Base-by-base conservation (phyloP, 169 alveolate species). In the Perkinsus chesapeaki region DNA sequence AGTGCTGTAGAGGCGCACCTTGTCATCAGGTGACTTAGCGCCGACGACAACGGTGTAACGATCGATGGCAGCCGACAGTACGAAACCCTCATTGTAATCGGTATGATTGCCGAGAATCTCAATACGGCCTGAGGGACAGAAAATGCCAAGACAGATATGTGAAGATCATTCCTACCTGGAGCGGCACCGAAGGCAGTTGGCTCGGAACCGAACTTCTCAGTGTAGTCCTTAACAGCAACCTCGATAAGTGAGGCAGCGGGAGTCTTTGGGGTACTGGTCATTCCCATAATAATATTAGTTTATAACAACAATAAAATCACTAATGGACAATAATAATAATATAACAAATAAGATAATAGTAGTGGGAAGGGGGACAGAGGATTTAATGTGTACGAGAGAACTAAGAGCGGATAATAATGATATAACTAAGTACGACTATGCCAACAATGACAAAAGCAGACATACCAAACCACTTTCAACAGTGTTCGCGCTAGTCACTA, bases 51-150 rank as follows among this genome's bases (percentile, higher is more conserved):
- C 82, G 3, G 82, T 60, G 31, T 60, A 60, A 60, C 82, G 82
- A 60, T 60, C 82, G 23, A 91, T 39, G 38, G 73, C 92, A 38
- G 92, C 92, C 39, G 92, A 91, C 7, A 91, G 39, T n/a, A 91
- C 92, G n/a, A 91, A 91, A 27, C 92, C 92, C 38, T 91, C 92
- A 38, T 91, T 91, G n/a, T 91, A 91, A 72, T 91, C 92, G 73
- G 92, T 91, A 36, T 91, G 92, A 72, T 91, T 91, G 7, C 92
- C 92, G 34, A 91, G 92, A 31, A 91, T 91, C 92, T 91, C 92
- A 31, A 91, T 38, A 31, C 92, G 92, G 19, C 92, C 92, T 39
- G 72, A 39, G 7, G 36, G 39, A 23, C 72, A 39, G 73, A 39
- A 39, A 39, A 90, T 31, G 19, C 82, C 7, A 60, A 0, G 82